phyloP scores from a whole-genome alignment of 805 yeast genomes.

The Candida silvicultrix region DNA sequence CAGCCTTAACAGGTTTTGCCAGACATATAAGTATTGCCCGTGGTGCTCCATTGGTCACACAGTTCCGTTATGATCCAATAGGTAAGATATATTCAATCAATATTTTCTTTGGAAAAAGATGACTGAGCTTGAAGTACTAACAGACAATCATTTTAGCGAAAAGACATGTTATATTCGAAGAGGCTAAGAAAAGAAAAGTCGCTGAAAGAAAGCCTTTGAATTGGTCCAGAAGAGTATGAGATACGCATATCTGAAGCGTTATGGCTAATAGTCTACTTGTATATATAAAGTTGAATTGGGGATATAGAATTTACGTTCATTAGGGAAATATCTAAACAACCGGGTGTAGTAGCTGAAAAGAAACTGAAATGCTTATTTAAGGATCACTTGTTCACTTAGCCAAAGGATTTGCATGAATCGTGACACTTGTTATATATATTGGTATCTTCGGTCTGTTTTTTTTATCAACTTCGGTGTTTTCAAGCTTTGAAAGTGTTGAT shows the following conservation, averaged over 20 bases:
- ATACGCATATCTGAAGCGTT: conserved; percentile 1
- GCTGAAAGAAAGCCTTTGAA: conserved; percentile 35
- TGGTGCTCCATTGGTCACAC: conserved; percentile 70
- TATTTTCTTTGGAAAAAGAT: too few relatives aligned
- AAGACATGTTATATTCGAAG: conserved; percentile 88
- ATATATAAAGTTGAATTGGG: neutral
- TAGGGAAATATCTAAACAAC: too few relatives aligned
- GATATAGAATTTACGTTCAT: neutral
- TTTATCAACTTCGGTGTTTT: conserved; percentile 23
- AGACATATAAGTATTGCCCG: conserved; percentile 79
- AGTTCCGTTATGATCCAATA: conserved; percentile 80
- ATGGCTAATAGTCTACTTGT: neutral
- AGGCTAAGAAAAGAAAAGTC: conserved; percentile 79
- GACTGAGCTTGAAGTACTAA: conserved; percentile 13
- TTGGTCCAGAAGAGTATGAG: conserved; percentile 35
- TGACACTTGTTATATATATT: conserved; percentile 22
- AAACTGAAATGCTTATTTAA: too few relatives aligned
- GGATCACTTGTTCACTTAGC: conserved; percentile 22
- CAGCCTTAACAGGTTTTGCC: conserved; percentile 86
- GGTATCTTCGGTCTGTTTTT: conserved; percentile 30
- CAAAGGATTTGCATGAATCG: conserved; percentile 39
- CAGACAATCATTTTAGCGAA: conserved; percentile 37
- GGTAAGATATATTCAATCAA: conserved; percentile 23
- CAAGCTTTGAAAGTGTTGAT: conserved; percentile 23
- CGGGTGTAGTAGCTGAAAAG: too few relatives aligned